Conservation (phyloP, 2,329 filamentous ascomycete species). For the Nigrospora oryzae region DNA sequence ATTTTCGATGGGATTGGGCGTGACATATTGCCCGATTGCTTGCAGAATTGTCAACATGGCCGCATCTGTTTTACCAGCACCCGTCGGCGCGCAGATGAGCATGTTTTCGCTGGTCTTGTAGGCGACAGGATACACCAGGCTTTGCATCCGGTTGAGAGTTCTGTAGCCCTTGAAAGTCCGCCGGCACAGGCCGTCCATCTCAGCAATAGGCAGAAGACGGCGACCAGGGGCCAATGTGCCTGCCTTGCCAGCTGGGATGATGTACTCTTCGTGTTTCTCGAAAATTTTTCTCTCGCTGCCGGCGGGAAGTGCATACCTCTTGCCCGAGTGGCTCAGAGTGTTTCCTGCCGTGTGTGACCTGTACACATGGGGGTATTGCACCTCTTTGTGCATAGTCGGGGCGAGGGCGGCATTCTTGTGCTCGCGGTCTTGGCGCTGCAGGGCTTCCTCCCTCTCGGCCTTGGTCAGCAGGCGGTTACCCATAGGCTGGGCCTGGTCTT, state of each 20-base stretch:
- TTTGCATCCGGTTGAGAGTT: conserved; percentile 94
- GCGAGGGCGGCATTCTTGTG: conserved; percentile 74
- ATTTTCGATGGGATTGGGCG: conserved; percentile 71
- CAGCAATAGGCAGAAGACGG: conserved; percentile 68
- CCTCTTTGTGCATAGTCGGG: conserved; percentile 61
- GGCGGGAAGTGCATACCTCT: conserved; percentile 72
- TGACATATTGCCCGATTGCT: conserved; percentile 76
- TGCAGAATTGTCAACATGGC: conserved; percentile 95
- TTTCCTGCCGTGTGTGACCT: conserved; percentile 78
- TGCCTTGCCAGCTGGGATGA: conserved; percentile 73
- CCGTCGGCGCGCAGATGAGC: conserved; percentile 95
- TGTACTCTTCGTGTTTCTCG: conserved; percentile 82
- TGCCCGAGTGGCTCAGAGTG: conserved; percentile 68
- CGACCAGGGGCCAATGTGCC: conserved; percentile 65
- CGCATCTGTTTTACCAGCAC: conserved; percentile 97
- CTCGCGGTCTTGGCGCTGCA: conserved; percentile 67
- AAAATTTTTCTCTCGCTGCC: conserved; percentile 64
- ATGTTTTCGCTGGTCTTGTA: conserved; percentile 97
- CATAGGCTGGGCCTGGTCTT: conserved; percentile 23
- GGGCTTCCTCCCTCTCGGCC: conserved; percentile 73
- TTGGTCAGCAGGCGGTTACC: conserved; percentile 64
- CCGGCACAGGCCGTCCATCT: conserved; percentile 81
- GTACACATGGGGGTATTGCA: conserved; percentile 90
- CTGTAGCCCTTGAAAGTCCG: conserved; percentile 95
- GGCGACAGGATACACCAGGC: conserved; percentile 86